Conservation (phyloP, 2,329 filamentous ascomycete genomes). For the Alternaria dauci region DNA sequence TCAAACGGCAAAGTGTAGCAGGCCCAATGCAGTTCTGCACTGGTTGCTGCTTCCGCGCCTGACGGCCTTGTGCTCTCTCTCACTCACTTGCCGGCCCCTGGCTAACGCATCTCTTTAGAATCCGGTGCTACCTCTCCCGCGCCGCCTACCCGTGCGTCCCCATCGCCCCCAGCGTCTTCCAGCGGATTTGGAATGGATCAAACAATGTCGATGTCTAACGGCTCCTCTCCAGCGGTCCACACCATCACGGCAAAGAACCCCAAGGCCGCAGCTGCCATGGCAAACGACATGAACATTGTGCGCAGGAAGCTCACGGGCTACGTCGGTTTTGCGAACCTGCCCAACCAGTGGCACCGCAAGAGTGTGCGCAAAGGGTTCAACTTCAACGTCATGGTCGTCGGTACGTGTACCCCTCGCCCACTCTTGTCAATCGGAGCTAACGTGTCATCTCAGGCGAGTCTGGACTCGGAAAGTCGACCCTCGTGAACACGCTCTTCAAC, state of each 20-base stretch:
- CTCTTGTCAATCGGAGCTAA: conserved; percentile 23
- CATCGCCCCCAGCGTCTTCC: conserved; percentile 55
- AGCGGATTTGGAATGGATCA: conserved; percentile 66
- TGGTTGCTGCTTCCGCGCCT: conserved; percentile 22
- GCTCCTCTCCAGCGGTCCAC: conserved; percentile 58
- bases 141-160: conserved; percentile 58
- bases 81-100: conserved; percentile 20
- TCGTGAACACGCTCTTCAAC: conserved; percentile 99
- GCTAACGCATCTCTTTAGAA: conserved; percentile 49
- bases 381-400: conserved; percentile 99
- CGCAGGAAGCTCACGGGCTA: conserved; percentile 98
- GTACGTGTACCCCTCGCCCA: conserved; percentile 66
- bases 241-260: conserved; percentile 72
- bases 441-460: conserved; percentile 78
- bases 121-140: conserved; percentile 53
- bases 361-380: conserved; percentile 99
- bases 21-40: conserved; percentile 22
- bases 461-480: conserved; percentile 96
- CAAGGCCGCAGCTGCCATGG: conserved; percentile 62
- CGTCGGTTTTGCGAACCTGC: conserved; percentile 97
- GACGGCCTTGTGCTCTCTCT: conserved; percentile 4
- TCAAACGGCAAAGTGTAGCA: conserved; percentile 13
- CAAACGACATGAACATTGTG: conserved; percentile 83
- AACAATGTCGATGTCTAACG: conserved; percentile 64
- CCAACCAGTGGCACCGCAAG: conserved; percentile 99